These are phyloP conservation scores for Cyclospora cayetanensis DNA, from an alignment of 169 alveolate genomes.

Conservation along the genomic window DNA sequence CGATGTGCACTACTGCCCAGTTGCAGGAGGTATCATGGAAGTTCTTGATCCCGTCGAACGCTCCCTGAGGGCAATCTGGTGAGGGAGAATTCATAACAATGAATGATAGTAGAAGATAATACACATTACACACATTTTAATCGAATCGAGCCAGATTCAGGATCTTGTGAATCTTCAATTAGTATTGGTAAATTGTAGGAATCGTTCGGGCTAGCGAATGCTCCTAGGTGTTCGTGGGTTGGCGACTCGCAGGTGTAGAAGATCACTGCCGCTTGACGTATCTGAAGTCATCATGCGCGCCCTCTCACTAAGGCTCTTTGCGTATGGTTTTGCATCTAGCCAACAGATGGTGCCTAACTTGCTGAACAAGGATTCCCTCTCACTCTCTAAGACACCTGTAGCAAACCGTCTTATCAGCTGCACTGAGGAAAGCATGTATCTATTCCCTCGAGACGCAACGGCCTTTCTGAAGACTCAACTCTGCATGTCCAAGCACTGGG, in stretches of 20 bases:
- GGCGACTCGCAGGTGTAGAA: conserved; percentile 52
- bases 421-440: conserved; percentile 57
- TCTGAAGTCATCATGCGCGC: conserved; percentile 42
- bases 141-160: too few species aligned
- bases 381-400: background rate
- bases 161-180: too few species aligned
- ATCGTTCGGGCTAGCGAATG: too few species aligned
- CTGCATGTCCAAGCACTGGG: conserved; percentile 70
- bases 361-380: background rate
- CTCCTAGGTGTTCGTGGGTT: too few species aligned
- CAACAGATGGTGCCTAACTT: conserved; percentile 4
- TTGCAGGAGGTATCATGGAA: conserved; percentile 65
- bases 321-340: conserved; percentile 61
- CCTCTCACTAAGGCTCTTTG: conserved; percentile 59
- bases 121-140: too few species aligned
- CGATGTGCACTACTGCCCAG: conserved; percentile 58
- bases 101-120: too few species aligned
- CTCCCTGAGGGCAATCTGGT: conserved; percentile 30
- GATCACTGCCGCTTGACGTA: conserved; percentile 61
- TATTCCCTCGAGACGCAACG: conserved; percentile 63
- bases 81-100: too few species aligned
- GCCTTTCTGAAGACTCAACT: conserved; percentile 46
- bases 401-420: conserved; percentile 66
- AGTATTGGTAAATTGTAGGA: too few species aligned
- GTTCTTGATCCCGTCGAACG: conserved; percentile 15